A percentile compares a stretch with the other conserved stretches of the same genome.
Evolutionary conservation across 2,329 filamentous ascomycete species (phyloP).

Genomic region (Aspergillus brasiliensis): DNA sequence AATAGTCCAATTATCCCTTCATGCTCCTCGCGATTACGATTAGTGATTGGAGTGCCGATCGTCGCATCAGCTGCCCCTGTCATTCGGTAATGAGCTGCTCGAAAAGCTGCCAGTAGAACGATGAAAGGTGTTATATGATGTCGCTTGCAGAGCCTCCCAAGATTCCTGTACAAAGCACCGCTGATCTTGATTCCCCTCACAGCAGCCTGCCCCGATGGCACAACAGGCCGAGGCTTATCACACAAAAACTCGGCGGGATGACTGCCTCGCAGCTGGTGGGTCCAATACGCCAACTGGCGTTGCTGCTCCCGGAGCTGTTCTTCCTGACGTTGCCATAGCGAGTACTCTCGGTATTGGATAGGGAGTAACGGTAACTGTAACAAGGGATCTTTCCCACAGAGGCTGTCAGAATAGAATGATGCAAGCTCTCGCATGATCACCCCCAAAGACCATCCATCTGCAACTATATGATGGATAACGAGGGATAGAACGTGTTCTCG

Average conservation of each 20-base stretch:
- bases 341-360: conserved; percentile 9
- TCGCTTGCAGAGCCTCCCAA: background rate
- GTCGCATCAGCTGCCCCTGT: conserved; percentile 5
- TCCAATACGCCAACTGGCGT: conserved; percentile 10
- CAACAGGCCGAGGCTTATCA: background rate
- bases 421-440: background rate
- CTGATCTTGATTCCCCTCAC: background rate
- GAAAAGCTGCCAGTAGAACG: conserved; percentile 3
- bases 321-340: conserved; percentile 8
- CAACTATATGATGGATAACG: conserved; percentile 10
- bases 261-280: background rate
- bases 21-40: conserved; percentile 1
- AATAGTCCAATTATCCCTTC: conserved; percentile 9
- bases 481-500: background rate
- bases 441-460: conserved; percentile 9
- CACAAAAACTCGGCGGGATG: conserved; percentile 7
- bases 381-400: background rate
- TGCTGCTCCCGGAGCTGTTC: background rate
- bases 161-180: background rate
- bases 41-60: conserved; percentile 2
- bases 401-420: background rate
- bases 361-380: background rate
- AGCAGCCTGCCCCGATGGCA: conserved; percentile 2
- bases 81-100: conserved; percentile 13
- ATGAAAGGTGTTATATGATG: conserved; percentile 1